Base-by-base conservation (phyloP, 495 filamentous ascomycete species). In the Podospora anserina region DNA sequence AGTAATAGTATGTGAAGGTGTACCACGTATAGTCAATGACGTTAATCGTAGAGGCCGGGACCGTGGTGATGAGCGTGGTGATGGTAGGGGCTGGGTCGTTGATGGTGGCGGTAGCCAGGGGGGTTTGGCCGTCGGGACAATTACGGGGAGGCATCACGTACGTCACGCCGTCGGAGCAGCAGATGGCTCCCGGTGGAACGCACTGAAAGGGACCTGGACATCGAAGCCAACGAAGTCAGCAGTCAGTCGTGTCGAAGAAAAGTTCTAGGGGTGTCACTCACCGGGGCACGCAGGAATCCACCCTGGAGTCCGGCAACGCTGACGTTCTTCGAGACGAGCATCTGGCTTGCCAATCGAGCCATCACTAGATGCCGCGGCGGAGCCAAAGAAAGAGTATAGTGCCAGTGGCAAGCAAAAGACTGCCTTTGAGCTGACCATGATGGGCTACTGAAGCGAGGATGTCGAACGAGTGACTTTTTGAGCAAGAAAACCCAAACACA, bases 281-380 rank as follows among this genome's bases (percentile, higher is more conserved):
- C 70, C 70, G 11, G 53, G 60, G 28, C 70, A 71, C 2, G 64
- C 67, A 0, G 70, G 70, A 34, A 69, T 59, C 70, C 70, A 71
- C 3, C 67, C 64, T 19, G 61, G n/a, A 0, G 53, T 68, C 4
- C 16, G 3, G 61, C 66, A 68, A n/a, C 23, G 16, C 23, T 58
- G 66, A 15, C 60, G 63, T 7, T 18, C 59, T 61, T 61, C 26
- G 32, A 61, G 23, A 32, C 1, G 20, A 11, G 28, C 20, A 11
- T 27, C 59, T 27, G 27, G 59, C 18, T 61, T 61, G 5, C 59
- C 59, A n/a, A 61, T 27, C 16, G 59, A 13, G 5, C 18, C 59
- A 32, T 32, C 26, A 6, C 16, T 16, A 4, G 59, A 28, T 4
- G 28, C 23, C 7, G 16, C 1, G 13, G 23, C 6, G 18, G 56